phyloP scores from a whole-genome alignment of 495 filamentous ascomycete species.

The Xeromyces bisporus region DNA sequence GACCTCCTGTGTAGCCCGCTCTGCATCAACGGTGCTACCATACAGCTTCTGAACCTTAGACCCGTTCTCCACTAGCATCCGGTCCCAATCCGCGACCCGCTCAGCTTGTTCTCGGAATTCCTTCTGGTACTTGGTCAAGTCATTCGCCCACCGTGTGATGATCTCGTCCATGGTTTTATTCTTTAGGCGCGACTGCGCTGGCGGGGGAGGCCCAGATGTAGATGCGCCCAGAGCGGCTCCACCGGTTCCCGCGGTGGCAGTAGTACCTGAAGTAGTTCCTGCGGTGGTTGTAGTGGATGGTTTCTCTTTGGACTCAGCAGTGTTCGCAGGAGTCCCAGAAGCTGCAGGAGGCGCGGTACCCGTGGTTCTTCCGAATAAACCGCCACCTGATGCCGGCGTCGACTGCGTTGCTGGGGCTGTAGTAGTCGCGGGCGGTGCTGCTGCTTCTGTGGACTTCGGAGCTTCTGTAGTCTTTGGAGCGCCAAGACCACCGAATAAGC shows the following conservation, averaged over 20 bases:
- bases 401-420: too few relatives aligned
- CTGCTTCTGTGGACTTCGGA: slow-evolving; percentile 14
- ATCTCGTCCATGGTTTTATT: slow-evolving; percentile 99
- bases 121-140: slow-evolving; percentile 87
- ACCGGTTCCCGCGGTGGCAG: slow-evolving; percentile 14
- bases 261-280: slow-evolving; percentile 8
- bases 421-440: slow-evolving; percentile 10
- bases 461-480: slow-evolving; percentile 15
- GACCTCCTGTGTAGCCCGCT: slow-evolving; percentile 75
- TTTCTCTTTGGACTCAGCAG: slow-evolving; percentile 13
- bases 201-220: slow-evolving; percentile 59
- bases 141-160: slow-evolving; percentile 91
- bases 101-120: slow-evolving; percentile 80
- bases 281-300: slow-evolving; percentile 5
- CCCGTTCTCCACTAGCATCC: slow-evolving; percentile 74
- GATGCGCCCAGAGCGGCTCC: slow-evolving; percentile 42
- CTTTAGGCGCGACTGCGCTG: slow-evolving; percentile 70
- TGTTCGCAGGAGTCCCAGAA: slow-evolving; percentile 9
- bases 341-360: slow-evolving; percentile 6
- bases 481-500: slow-evolving; percentile 21
- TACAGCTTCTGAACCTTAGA: slow-evolving; percentile 86
- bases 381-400: too few relatives aligned
- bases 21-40: slow-evolving; percentile 71
- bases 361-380: slow-evolving; percentile 16
- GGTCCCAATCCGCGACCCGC: slow-evolving; percentile 82